Evolutionary conservation across 495 filamentous ascomycete genomes (phyloP).

Genomic region (Paragyromitra xinjiangensis): DNA sequence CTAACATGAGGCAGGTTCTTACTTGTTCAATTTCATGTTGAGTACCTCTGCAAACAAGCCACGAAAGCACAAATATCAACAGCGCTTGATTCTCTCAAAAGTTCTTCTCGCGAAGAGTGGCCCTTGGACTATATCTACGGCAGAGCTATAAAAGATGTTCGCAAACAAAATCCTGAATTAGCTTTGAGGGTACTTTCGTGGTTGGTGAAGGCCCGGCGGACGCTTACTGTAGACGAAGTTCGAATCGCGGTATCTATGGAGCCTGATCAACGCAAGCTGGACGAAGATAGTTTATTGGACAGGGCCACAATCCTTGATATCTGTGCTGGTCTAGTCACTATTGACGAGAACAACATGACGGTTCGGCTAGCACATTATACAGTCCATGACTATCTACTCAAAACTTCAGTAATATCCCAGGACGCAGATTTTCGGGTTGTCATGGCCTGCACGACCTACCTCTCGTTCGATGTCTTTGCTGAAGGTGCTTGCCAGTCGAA

Average conservation of each 20-base stretch:
- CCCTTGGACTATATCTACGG: constrained; percentile 27
- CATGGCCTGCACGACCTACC: constrained; percentile 14
- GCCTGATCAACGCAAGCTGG: background rate
- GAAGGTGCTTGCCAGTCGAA: constrained; percentile 10
- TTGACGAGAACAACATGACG: constrained; percentile 28
- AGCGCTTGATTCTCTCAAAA: constrained; percentile 21
- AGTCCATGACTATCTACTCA: constrained; percentile 38
- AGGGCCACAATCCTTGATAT: constrained; percentile 22
- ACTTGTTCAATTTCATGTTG: constrained; percentile 28
- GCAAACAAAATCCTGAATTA: background rate
- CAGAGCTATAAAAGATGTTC: constrained; percentile 6
- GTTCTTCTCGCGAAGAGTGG: constrained; percentile 3
- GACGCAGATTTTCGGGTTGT: background rate
- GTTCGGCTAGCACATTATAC: constrained; percentile 39
- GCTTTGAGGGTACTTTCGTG: constrained; percentile 6
- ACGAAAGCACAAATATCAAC: constrained; percentile 18
- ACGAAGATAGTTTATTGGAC: constrained; percentile 3
- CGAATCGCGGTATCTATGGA: constrained; percentile 12
- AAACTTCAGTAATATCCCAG: background rate
- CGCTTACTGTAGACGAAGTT: constrained; percentile 16
- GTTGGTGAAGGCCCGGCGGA: constrained; percentile 8
- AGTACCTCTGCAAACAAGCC: constrained; percentile 35
- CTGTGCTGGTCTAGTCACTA: constrained; percentile 34
- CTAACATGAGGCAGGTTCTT: constrained; percentile 20
- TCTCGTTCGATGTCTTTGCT: background rate